These are phyloP conservation scores for Leucogyrophana mollusca DNA, from an alignment of 768 basidiomycete species.

Conservation along the genomic window DNA sequence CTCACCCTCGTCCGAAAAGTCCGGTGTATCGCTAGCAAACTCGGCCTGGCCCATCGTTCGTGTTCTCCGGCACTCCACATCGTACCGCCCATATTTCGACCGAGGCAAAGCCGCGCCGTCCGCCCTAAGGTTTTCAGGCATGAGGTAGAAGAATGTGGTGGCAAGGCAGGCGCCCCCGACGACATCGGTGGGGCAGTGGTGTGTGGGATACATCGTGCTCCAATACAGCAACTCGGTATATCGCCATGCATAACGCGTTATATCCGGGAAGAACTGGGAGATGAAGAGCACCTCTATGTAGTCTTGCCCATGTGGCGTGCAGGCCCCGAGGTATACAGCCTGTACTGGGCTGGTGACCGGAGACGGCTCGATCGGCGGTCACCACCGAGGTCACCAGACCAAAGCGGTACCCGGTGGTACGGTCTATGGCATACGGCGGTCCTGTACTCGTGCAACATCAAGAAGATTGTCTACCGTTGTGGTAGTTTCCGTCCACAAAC, in stretches of 20 bases:
- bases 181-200: conserved; percentile 98
- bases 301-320: conserved; percentile 87
- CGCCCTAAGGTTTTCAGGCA: conserved; percentile 72
- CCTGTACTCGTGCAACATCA: no score
- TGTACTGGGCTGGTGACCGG: no score
- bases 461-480: no score
- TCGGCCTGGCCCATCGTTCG: conserved; percentile 26
- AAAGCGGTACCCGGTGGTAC: no score
- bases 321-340: no score
- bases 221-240: conserved; percentile 91
- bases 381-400: no score
- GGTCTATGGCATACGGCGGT: no score
- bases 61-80: conserved; percentile 54
- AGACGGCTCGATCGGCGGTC: no score
- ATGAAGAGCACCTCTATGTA: conserved; percentile 93
- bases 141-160: conserved; percentile 81
- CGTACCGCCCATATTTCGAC: conserved; percentile 77
- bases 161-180: conserved; percentile 92
- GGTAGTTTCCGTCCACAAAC: no score
- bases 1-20: conserved; percentile 63
- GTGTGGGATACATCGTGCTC: conserved; percentile 98
- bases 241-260: conserved; percentile 66
- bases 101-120: conserved; percentile 1
- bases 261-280: conserved; percentile 89
- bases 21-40: conserved; percentile 38